Evolutionary conservation across 345 rosid genomes (phyloP).

Genomic region (Odontarrhena argentea): DNA sequence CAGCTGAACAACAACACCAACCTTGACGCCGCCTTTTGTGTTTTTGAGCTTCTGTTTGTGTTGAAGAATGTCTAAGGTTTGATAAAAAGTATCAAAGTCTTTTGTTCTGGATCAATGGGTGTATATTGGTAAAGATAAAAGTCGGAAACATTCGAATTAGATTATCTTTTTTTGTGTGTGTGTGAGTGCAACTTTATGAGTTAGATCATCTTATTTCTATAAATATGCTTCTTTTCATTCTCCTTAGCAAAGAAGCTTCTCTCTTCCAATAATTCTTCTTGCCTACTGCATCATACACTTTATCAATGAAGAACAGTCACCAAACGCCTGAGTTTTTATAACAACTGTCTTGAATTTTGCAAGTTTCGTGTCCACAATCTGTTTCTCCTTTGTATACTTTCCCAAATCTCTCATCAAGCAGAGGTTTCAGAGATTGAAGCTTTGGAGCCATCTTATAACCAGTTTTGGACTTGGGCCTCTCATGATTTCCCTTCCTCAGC

Average conservation of each 20-base stretch:
- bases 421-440: neutral
- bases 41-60: conserved; percentile 7
- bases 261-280: neutral
- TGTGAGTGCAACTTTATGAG: conserved; percentile 8
- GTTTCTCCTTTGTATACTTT: neutral
- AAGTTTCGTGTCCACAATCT: neutral
- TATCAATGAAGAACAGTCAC: neutral
- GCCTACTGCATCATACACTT: neutral
- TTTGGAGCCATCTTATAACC: neutral
- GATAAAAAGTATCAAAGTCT: neutral
- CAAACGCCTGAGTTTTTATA: neutral
- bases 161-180: no score
- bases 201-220: conserved; percentile 28
- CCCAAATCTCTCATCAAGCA: neutral
- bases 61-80: neutral
- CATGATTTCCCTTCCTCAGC: neutral
- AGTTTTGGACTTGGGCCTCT: neutral
- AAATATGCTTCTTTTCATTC: conserved; percentile 18
- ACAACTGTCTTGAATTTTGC: neutral
- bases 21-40: conserved; percentile 21
- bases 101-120: conserved; percentile 22
- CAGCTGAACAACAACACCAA: conserved; percentile 13
- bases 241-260: conserved; percentile 3
- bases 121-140: conserved; percentile 15
- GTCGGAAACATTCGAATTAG: neutral